Evolutionary conservation across 2,329 filamentous ascomycete species (phyloP).

Genomic region (Raffaelea ambrosiae): DNA sequence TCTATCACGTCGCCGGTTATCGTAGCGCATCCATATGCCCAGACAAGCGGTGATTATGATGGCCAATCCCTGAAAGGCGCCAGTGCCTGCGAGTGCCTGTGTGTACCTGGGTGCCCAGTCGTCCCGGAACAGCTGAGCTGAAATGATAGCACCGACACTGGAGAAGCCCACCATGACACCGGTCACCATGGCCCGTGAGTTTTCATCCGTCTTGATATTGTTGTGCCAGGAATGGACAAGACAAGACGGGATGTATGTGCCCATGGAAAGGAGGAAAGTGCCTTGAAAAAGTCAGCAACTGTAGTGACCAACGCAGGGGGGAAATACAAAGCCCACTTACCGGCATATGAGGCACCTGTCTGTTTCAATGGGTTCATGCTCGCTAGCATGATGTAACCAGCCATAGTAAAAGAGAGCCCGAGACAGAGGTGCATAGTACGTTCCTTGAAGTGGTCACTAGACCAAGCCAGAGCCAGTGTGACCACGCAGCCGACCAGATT

Average conservation of each 20-base stretch:
- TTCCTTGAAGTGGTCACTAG: neutral
- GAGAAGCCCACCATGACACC: neutral
- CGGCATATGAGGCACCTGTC: neutral
- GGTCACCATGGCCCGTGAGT: neutral
- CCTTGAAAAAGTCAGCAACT: too few species aligned
- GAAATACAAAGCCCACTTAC: too few species aligned
- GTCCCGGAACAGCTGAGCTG: neutral
- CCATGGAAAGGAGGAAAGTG: neutral
- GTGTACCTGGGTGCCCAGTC: neutral
- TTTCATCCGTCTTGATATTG: neutral
- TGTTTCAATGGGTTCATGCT: neutral
- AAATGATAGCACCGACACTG: neutral
- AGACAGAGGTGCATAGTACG: neutral
- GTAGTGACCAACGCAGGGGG: too few species aligned
- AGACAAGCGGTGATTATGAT: neutral
- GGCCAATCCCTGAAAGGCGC: neutral
- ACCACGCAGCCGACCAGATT: neutral
- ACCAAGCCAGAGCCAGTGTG: neutral
- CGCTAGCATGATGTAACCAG: neutral
- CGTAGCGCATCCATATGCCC: neutral
- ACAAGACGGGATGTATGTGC: neutral
- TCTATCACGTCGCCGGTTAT: neutral
- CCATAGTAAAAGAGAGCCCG: neutral
- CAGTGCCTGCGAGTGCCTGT: neutral
- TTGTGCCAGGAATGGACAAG: neutral